Base-by-base conservation (phyloP, 2,329 filamentous ascomycete genomes). In the Penicillium sumatraense region DNA sequence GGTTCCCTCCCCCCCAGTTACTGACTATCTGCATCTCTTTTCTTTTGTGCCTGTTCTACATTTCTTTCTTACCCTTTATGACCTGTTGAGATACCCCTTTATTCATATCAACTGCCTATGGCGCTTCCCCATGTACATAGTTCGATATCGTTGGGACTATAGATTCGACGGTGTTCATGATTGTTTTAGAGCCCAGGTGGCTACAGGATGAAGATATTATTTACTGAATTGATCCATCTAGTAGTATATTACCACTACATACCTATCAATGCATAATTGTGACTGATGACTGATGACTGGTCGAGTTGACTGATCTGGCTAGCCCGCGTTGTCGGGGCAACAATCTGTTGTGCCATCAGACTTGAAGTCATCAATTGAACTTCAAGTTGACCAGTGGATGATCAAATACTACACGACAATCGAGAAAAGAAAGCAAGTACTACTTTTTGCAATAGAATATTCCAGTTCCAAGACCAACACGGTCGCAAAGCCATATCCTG, bases 51-150 rank as follows among this genome's bases (percentile, higher is more conserved):
- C 52, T 46, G 16, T 13, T 20, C 16, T n/a, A 26, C 23, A 18
- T 24, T 48, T 41, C 31, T 31, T 44, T 51, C 40, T 50, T 45
- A 40, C 49, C 31, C 35, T 41, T 60, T 57, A 66, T 67, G 63
- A 68, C 65, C 64, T 67, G 51, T 70, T 72, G 68, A 72, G 70
- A 72, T 73, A 73, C 70, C 70, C 70, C 38, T 42, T 59, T 68
- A 63, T 66, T 71, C 66, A 72, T 64, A 70, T 66, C 68, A 65
- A 64, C 66, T 65, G 58, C 58, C 62, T 60, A 56, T 67, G 62
- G 66, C 66, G 62, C 63, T 51, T 55, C 63, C 61, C 61, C 59
- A 62, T 72, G 68, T 73, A 71, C 64, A 72, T 73, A 71, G 54
- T 62, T 59, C 55, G 56, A 63, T 63, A 60, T 61, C 54, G 51